These are phyloP conservation scores for Xylaria bambusicola DNA, from an alignment of 495 filamentous ascomycete species.

Conservation along the genomic window DNA sequence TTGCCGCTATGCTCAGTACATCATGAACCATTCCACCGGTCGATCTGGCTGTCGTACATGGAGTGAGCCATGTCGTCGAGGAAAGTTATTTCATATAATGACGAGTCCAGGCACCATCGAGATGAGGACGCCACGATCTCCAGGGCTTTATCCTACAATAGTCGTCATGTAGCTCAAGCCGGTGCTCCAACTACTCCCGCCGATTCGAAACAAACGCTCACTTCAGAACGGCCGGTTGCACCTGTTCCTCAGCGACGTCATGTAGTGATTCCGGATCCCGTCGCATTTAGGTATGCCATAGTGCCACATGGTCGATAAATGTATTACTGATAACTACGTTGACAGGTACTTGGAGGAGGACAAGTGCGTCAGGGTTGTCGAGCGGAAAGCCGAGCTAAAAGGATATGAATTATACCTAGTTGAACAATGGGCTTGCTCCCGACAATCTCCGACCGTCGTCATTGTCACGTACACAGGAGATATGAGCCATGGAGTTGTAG, in stretches of 20 bases:
- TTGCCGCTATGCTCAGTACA: slow-evolving; percentile 22
- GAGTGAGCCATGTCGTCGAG: slow-evolving; percentile 34
- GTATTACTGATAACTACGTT: slow-evolving; percentile 3
- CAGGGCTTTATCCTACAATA: slow-evolving; percentile 13
- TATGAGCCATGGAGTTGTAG: slow-evolving; percentile 70
- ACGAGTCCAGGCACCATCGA: slow-evolving; percentile 18
- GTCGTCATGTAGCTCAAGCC: slow-evolving; percentile 11
- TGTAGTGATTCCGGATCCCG: slow-evolving; percentile 71
- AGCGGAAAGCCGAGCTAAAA: slow-evolving; percentile 64
- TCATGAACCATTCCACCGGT: slow-evolving; percentile 23
- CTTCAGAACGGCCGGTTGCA: slow-evolving; percentile 14
- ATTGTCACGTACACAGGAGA: slow-evolving; percentile 95
- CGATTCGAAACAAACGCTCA: slow-evolving; percentile 20
- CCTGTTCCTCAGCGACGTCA: slow-evolving; percentile 39
- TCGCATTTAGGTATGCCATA: slow-evolving; percentile 60
- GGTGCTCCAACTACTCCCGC: slow-evolving; percentile 19
- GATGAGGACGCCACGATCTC: slow-evolving; percentile 9
- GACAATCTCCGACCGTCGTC: slow-evolving; percentile 84
- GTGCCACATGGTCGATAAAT: not conserved
- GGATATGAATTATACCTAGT: slow-evolving; percentile 95
- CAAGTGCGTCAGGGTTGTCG: slow-evolving; percentile 70
- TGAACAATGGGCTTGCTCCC: slow-evolving; percentile 97
- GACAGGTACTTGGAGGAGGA: slow-evolving; percentile 86
- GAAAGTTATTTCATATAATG: slow-evolving; percentile 29
- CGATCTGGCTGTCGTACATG: slow-evolving; percentile 4